A percentile compares a stretch with the other conserved stretches of the same genome.
phyloP scores from a whole-genome alignment of 129 eudicot species.

The Rutidosis leptorrhynchoides region DNA sequence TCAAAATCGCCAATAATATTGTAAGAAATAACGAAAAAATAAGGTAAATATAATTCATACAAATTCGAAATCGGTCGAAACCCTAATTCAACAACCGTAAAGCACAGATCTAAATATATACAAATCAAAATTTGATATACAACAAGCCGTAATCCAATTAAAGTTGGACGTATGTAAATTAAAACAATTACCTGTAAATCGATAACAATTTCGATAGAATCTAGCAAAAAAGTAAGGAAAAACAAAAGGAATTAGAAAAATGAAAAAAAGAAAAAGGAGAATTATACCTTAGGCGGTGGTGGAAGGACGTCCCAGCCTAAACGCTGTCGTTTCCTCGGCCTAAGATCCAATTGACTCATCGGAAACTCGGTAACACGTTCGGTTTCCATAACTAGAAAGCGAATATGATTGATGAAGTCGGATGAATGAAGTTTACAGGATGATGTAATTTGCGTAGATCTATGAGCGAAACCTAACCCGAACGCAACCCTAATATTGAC shows the following conservation, averaged over 20 bases:
- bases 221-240: conserved; percentile 17
- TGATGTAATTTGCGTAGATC: conserved; percentile 14
- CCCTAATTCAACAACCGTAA: neutral
- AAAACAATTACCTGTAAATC: conserved; percentile 26
- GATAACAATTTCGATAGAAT: conserved; percentile 28
- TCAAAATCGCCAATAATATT: neutral
- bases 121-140: neutral
- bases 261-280: conserved; percentile 8
- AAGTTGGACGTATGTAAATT: neutral
- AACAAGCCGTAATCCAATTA: neutral
- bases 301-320: conserved; percentile 96
- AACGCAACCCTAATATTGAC: conserved; percentile 49
- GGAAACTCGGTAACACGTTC: conserved; percentile 91
- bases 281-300: conserved; percentile 50
- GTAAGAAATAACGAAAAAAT: neutral
- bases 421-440: neutral
- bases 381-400: conserved; percentile 63
- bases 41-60: too few relatives aligned
- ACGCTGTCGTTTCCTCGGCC: conserved; percentile 75
- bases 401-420: neutral
- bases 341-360: conserved; percentile 55
- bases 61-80: too few relatives aligned
- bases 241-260: neutral
- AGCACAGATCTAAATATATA: neutral
- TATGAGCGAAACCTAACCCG: conserved; percentile 27